Evolutionary conservation across 2,329 filamentous ascomycete species (phyloP), one percentile per base, ranked within the genome.

Genomic region (Penicillium sp.): DNA sequence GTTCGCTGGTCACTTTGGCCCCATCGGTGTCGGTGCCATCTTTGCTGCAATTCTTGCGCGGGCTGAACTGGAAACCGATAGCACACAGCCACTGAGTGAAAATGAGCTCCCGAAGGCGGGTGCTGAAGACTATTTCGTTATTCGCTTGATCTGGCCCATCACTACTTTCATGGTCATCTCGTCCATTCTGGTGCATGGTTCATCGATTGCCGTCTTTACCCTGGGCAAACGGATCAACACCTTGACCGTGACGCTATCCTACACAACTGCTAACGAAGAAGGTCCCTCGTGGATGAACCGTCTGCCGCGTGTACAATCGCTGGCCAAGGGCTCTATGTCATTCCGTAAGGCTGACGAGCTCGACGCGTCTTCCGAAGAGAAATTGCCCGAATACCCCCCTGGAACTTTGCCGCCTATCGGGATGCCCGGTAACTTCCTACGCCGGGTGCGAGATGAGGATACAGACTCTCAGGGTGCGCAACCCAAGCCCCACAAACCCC

Each of bases 181-280:
- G 3, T 98, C 92, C 9, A 98, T 98, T 54, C 67, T 96, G 25
- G 86, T 98, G 1, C 92, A 98, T 56, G 92, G 92, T 14, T 96
- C 92, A n/a, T 96, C 92, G 0, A 84, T 98, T 52, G 92, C 92
- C 4, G 92, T 98, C 6, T 98, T 98, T 56, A 96, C 92, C 0
- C 77, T 98, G 1, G 92, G 92, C 54, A 98, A 96, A 66, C 89
- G 85, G 44, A 98, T 98, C 76, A 96, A 96, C 68, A 96, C 92
- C 0, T 69, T 98, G 50, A 89, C 86, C 1, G 74, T 98, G 44
- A 95, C 92, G 38, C 85, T 98, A 77, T 95, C 92, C 0, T 98
- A 96, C 68, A 98, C 92, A 0, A 79, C 83, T 44, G 88, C 82
- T 12, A 85, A 84, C 34, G 90, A 95, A 39, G 86, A 94, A 23